Evolutionary conservation across 2,329 filamentous ascomycete species (phyloP).

Genomic region (Apiospora arundinis): DNA sequence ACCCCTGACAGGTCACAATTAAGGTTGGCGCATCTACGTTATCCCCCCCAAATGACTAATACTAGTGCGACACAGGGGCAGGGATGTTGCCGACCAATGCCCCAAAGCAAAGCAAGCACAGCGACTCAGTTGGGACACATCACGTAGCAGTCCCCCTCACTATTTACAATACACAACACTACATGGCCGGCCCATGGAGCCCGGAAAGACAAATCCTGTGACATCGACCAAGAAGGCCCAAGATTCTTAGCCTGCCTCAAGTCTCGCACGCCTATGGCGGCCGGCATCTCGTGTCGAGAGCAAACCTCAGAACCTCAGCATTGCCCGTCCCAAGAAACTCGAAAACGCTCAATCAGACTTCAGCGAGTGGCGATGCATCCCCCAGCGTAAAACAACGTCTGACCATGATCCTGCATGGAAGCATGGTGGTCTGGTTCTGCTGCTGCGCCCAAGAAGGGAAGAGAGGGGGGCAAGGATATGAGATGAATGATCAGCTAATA

Average conservation of each 20-base stretch:
- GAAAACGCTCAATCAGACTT: not conserved
- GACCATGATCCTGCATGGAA: not conserved
- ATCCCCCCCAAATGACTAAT: not conserved
- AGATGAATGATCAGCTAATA: not conserved
- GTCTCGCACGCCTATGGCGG: not conserved
- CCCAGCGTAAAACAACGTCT: not conserved
- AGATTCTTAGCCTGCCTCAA: constrained; percentile 19
- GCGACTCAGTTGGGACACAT: not conserved
- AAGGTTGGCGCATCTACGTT: not conserved
- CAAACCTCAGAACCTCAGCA: not conserved
- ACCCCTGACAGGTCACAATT: not conserved
- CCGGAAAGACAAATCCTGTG: constrained; percentile 15
- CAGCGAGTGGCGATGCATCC: constrained; percentile 7
- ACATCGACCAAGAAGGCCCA: constrained; percentile 13
- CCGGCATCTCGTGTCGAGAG: constrained; percentile 2
- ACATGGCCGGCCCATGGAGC: not conserved
- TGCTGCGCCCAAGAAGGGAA: no score
- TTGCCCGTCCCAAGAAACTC: not conserved
- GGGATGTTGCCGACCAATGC: not conserved
- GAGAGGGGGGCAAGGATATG: no score
- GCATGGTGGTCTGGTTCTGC: no score
- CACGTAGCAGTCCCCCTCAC: not conserved
- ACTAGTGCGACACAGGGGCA: constrained; percentile 1
- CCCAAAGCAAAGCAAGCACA: not conserved
- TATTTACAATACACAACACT: not conserved